Base-by-base conservation (phyloP, 2,329 filamentous ascomycete genomes). In the Coniella vitis region DNA sequence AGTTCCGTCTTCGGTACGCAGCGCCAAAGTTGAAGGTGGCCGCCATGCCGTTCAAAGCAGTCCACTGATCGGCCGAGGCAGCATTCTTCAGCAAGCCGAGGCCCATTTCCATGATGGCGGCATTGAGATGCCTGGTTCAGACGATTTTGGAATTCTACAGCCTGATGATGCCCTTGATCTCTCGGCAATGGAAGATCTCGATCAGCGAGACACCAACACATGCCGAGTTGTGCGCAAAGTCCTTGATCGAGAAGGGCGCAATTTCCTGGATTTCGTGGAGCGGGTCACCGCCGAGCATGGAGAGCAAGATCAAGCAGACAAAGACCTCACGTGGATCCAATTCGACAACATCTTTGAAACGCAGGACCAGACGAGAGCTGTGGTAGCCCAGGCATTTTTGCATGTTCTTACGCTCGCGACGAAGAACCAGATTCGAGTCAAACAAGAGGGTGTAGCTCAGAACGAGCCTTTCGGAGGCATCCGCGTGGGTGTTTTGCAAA, bases 361-460 rank as follows among this genome's bases (percentile, higher is more conserved):
- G 0, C 60, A 60, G 9, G 65, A 71, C 40, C 67, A 69, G 37
- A 79, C 77, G 25, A 74, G 71, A 32, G 69, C 78, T 25, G 81
- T 88, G 12, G 86, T 84, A 8, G 82, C 86, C 2, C 86, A 90
- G 62, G 87, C 82, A 0, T 84, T 88, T 61, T 79, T 86, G 67
- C 86, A 93, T 62, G 73, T 87, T 2, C 74, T 94, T 13, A 73
- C 76, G 10, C 73, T 93, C 38, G 83, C 79, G 5, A 88, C 81
- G 2, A 87, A 83, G 65, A 75, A 75, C 2, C 63, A 77, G 48
- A 67, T 91, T 38, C 62, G 67, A 16, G 79, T 90, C 4, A 65
- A 75, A 53, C 89, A 95, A 65, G 68, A 74, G 2, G 59, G 57
- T 3, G 64, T 64, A 22, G 60, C 63, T 20, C 55, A 58, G 5